phyloP scores from a whole-genome alignment of 2,329 filamentous ascomycete species.

The Thielaviopsis ethacetica region DNA sequence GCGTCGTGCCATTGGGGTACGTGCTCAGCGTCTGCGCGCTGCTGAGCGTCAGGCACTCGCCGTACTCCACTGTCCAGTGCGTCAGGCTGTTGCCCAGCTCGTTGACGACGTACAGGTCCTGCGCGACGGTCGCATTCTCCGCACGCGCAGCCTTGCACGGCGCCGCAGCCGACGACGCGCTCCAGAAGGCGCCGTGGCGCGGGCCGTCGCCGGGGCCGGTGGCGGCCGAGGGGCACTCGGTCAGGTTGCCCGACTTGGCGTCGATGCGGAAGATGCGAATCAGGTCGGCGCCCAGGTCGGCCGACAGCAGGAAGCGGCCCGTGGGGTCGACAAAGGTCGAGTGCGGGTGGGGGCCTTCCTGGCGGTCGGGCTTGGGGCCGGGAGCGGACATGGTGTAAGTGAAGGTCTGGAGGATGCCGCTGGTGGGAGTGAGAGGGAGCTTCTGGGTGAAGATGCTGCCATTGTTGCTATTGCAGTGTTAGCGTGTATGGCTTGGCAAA shows the following conservation, averaged over 20 bases:
- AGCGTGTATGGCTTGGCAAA: neutral
- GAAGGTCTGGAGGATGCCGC: slow-evolving; percentile 21
- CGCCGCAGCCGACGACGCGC: neutral
- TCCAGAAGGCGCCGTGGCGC: slow-evolving; percentile 35
- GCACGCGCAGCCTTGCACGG: slow-evolving; percentile 1
- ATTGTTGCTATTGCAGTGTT: slow-evolving; percentile 19
- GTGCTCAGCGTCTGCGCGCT: slow-evolving; percentile 30
- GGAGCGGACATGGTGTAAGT: slow-evolving; percentile 25
- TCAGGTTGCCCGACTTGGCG: slow-evolving; percentile 26
- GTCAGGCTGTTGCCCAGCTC: slow-evolving; percentile 35
- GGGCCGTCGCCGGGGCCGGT: slow-evolving; percentile 32
- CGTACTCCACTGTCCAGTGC: slow-evolving; percentile 31
- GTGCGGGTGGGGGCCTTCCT: slow-evolving; percentile 39
- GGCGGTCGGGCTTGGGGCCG: slow-evolving; percentile 30
- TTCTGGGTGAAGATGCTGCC: slow-evolving; percentile 28
- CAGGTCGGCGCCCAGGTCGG: slow-evolving; percentile 38
- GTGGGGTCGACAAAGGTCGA: slow-evolving; percentile 32
- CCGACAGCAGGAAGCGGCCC: slow-evolving; percentile 30
- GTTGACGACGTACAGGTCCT: slow-evolving; percentile 24
- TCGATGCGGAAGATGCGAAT: slow-evolving; percentile 37
- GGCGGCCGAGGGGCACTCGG: slow-evolving; percentile 26
- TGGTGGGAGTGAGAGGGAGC: slow-evolving; percentile 20
- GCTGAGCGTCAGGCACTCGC: slow-evolving; percentile 29
- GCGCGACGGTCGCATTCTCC: slow-evolving; percentile 6
- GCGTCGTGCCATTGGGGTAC: slow-evolving; percentile 25